Evolutionary conservation across 1,139 yeast genomes (phyloP), one percentile per base, ranked within the genome.

Genomic region (Debaryomycetaceae sp.): DNA sequence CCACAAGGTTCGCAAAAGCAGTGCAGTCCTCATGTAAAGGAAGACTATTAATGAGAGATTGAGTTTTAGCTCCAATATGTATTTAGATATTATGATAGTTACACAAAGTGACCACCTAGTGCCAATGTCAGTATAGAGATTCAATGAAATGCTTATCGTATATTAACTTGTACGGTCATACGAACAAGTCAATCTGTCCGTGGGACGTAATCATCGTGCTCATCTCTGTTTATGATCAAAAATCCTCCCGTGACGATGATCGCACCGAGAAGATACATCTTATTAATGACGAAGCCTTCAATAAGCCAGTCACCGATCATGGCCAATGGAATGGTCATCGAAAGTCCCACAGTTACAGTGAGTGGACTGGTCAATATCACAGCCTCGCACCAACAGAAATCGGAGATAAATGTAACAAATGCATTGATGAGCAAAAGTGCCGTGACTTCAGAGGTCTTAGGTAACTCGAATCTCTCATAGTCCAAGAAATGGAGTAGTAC

Each of bases 311-410:
- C 99, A 24, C 97, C 97, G 20, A 89, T 65, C 88, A 93, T 87
- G 0, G 98, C 97, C 47, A 93, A 75, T 0, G 99, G 99, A 27
- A 93, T 93, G 0, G 98, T 90, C 53, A 93, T 81, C 24, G 96
- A 85, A 38, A 93, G 72, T 0, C 99, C 99, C 6, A 93, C 96
- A 0, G 99, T 93, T 2, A 91, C 98, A 0, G 96, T 91, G 50
- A 93, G 72, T 0, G 99, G 99, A 41, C 95, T 84, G 1, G 99
- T 93, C 60, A 93, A 70, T 34, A 93, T 74, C 76, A 91, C 95
- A 0, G 98, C 96, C 53, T 89, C 80, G 38, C 96, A 96, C 99
- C 99, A 93, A 58, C 95, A 83, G 54, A 85, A 89, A 60, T 93
- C 99, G 39, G 96, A 86, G 14, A 90, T 67, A 54, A 93, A 83